Conservation (phyloP, 2,329 filamentous ascomycete genomes). For the Cordyceps militaris region DNA sequence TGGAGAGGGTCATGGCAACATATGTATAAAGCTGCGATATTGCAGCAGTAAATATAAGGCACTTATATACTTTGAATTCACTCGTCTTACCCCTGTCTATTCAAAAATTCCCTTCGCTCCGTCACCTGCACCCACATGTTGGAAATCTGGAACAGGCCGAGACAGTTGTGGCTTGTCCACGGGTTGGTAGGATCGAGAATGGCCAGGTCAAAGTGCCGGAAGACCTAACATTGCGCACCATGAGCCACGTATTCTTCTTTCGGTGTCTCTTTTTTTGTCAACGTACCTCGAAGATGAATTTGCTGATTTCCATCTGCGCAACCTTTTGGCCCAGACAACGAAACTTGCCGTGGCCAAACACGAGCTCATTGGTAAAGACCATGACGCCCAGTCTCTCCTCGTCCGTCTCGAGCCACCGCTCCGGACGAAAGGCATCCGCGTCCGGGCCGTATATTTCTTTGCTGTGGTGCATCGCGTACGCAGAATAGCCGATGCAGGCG, state of each 20-base stretch:
- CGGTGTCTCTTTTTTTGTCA: too few relatives aligned
- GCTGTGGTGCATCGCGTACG: slow-evolving; percentile 21
- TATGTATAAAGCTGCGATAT: too few relatives aligned
- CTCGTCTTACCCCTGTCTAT: too few relatives aligned
- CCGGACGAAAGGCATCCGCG: slow-evolving; percentile 17
- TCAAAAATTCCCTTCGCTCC: not conserved
- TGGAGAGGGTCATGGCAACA: too few relatives aligned
- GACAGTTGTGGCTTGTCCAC: slow-evolving; percentile 21
- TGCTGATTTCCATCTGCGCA: slow-evolving; percentile 24
- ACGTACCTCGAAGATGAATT: slow-evolving; percentile 13
- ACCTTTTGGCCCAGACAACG: slow-evolving; percentile 26
- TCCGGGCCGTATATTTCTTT: slow-evolving; percentile 21
- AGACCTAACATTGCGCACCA: slow-evolving; percentile 17
- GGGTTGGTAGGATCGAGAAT: slow-evolving; percentile 21
- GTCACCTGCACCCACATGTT: slow-evolving; percentile 29
- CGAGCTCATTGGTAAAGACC: slow-evolving; percentile 24
- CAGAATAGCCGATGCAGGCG: slow-evolving; percentile 18
- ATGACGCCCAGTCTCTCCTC: slow-evolving; percentile 19
- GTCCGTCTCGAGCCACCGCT: slow-evolving; percentile 23
- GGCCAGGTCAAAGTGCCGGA: slow-evolving; percentile 25
- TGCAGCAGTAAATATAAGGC: too few relatives aligned
- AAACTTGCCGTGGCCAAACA: slow-evolving; percentile 26
- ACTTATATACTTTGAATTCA: too few relatives aligned
- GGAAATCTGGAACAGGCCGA: slow-evolving; percentile 25
- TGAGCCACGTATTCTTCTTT: too few relatives aligned